These are phyloP conservation scores for Coemansia sp. DNA, from an alignment of 192 early-diverging fungal genomes.

Conservation along the genomic window DNA sequence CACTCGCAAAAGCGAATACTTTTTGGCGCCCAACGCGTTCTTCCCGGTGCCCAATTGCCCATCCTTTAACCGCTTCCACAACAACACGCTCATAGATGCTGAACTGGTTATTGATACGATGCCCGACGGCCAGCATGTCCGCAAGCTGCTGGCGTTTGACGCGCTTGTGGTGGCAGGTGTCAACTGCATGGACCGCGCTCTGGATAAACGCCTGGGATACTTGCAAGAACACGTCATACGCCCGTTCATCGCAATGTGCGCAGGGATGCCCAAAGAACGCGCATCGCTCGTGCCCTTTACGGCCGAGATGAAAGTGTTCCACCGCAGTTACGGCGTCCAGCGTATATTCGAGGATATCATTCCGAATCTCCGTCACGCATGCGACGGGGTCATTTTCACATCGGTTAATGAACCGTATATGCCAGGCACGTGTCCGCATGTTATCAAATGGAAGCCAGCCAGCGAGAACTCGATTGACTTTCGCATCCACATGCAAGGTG, in stretches of 20 bases:
- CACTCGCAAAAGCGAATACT: slow-evolving; percentile 83
- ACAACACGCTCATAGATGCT: slow-evolving; percentile 83
- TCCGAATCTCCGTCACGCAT: slow-evolving; percentile 64
- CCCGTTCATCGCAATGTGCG: slow-evolving; percentile 52
- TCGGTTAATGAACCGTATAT: slow-evolving; percentile 62
- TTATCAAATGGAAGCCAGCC: slow-evolving; percentile 86
- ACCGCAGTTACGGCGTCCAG: slow-evolving; percentile 64
- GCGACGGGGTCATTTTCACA: slow-evolving; percentile 77
- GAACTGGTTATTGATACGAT: slow-evolving; percentile 84
- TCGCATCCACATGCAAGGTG: slow-evolving; percentile 42
- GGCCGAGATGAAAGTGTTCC: slow-evolving; percentile 66
- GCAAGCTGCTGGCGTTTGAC: slow-evolving; percentile 69
- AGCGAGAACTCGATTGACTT: slow-evolving; percentile 83
- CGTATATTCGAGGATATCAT: slow-evolving; percentile 60
- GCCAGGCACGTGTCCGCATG: slow-evolving; percentile 63
- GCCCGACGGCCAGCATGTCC: slow-evolving; percentile 55
- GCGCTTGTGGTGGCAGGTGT: slow-evolving; percentile 62
- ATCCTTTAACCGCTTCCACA: slow-evolving; percentile 52
- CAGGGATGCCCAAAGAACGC: background rate
- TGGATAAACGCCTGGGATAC: slow-evolving; percentile 70
- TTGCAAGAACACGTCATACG: slow-evolving; percentile 63
- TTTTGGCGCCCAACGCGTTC: slow-evolving; percentile 56
- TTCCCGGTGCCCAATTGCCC: slow-evolving; percentile 62
- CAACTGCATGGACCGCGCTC: slow-evolving; percentile 58
- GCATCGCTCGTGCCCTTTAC: slow-evolving; percentile 5